phyloP scores from a whole-genome alignment of 2,329 filamentous ascomycete species.

The Calonectria honghensis region DNA sequence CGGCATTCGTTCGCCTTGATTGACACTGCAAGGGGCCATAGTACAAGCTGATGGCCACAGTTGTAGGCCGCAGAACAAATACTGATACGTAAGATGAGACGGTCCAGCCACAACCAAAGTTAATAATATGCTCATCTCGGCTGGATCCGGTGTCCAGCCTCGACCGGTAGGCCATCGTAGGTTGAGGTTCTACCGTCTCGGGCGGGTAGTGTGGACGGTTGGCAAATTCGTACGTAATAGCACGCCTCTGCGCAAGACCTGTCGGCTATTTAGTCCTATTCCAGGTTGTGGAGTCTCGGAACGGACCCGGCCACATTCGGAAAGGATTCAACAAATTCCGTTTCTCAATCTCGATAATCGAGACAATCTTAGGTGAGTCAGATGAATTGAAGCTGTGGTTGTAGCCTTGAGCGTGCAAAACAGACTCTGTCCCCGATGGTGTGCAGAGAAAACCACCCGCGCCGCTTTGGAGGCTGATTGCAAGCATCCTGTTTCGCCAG shows the following conservation, averaged over 20 bases:
- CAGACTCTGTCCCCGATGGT: neutral
- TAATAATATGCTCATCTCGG: conserved; percentile 10
- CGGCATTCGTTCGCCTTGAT: neutral
- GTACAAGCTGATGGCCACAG: neutral
- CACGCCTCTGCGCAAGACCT: neutral
- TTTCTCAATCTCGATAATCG: too few relatives aligned
- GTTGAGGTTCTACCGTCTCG: neutral
- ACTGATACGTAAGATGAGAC: conserved; percentile 13
- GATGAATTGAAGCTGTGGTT: neutral
- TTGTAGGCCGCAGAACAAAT: neutral
- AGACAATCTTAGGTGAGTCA: too few relatives aligned
- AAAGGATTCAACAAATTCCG: conserved; percentile 12
- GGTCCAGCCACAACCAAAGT: neutral
- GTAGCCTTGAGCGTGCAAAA: neutral
- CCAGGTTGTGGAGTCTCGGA: conserved; percentile 16
- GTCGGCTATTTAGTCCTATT: conserved; percentile 18
- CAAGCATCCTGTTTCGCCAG: neutral
- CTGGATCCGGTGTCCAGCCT: neutral
- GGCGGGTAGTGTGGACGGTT: conserved; percentile 7
- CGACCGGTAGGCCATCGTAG: neutral
- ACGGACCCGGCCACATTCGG: neutral
- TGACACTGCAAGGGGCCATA: neutral
- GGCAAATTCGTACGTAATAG: conserved; percentile 27
- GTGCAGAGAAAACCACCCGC: neutral
- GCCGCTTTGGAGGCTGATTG: neutral